A percentile compares a stretch with the other conserved stretches of the same genome.
These are phyloP conservation scores for Datura wrightii DNA, from an alignment of 257 asterid species.

Conservation along the genomic window DNA sequence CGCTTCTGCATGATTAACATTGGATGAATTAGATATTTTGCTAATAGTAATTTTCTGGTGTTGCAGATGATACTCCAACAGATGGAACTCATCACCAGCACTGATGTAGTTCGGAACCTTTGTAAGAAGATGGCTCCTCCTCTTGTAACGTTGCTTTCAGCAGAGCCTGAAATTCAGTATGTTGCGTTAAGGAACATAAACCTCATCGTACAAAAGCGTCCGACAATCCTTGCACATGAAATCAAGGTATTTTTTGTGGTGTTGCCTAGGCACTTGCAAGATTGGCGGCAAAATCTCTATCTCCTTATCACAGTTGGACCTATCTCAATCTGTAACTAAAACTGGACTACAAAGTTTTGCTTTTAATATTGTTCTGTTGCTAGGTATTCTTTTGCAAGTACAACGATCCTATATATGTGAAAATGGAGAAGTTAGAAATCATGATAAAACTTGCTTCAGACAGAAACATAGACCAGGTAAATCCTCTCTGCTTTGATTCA, in stretches of 20 bases:
- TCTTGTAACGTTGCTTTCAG: conserved; percentile 95
- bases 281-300: background rate
- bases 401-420: conserved; percentile 97
- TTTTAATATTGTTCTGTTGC: conserved; percentile 31
- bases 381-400: conserved; percentile 99
- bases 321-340: conserved; percentile 23
- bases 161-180: conserved; percentile 95
- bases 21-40: conserved; percentile 3
- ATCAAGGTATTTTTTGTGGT: conserved; percentile 63
- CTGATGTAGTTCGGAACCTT: conserved; percentile 94
- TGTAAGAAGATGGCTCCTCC: conserved; percentile 99
- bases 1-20: conserved; percentile 1
- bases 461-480: conserved; percentile 93
- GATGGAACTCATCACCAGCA: conserved; percentile 98
- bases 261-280: conserved; percentile 12
- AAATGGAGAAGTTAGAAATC: conserved; percentile 98
- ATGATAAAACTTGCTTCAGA: conserved; percentile 99
- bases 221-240: conserved; percentile 97
- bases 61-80: conserved; percentile 97
- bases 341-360: conserved; percentile 26
- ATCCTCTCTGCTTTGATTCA: conserved; percentile 38
- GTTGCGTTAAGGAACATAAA: conserved; percentile 95
- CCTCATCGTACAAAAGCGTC: conserved; percentile 94
- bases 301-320: conserved; percentile 29
- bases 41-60: conserved; percentile 33